Evolutionary conservation across 345 rosid genomes (phyloP).

Genomic region (Noccaea caerulescens): DNA sequence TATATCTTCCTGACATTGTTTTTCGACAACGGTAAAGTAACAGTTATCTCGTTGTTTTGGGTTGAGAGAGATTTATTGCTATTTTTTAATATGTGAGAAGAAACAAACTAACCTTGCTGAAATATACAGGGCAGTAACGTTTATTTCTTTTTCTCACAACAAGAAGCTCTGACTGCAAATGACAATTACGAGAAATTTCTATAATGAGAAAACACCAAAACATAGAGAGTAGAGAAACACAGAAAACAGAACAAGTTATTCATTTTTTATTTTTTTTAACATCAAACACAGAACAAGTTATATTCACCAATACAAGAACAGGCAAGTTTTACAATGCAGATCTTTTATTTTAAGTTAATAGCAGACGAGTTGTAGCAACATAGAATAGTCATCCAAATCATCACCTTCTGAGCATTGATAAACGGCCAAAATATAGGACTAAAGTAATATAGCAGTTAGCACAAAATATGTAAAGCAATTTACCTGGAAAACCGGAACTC

Average conservation of each 20-base stretch:
- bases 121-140: slow-evolving; percentile 90
- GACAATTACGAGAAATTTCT: background rate
- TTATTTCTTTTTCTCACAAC: slow-evolving; percentile 77
- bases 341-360: no score
- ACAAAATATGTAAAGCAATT: background rate
- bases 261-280: no score
- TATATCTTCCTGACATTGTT: slow-evolving; percentile 71
- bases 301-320: slow-evolving; percentile 13
- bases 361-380: background rate
- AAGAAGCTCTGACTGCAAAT: slow-evolving; percentile 89
- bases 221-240: slow-evolving; percentile 10
- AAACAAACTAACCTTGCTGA: slow-evolving; percentile 88
- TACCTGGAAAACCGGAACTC: slow-evolving; percentile 99
- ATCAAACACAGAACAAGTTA: no score
- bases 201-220: slow-evolving; percentile 10
- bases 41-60: background rate
- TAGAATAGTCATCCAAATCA: background rate
- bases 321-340: background rate
- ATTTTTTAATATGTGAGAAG: background rate
- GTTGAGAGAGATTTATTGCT: background rate
- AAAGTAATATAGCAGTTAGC: background rate
- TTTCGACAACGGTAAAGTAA: background rate
- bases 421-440: background rate
- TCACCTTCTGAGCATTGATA: background rate
- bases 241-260: background rate